Evolutionary conservation across 441 rosid genomes (phyloP), one percentile per base, ranked within the genome.

Genomic region (Euphorbia neoarborescens): DNA sequence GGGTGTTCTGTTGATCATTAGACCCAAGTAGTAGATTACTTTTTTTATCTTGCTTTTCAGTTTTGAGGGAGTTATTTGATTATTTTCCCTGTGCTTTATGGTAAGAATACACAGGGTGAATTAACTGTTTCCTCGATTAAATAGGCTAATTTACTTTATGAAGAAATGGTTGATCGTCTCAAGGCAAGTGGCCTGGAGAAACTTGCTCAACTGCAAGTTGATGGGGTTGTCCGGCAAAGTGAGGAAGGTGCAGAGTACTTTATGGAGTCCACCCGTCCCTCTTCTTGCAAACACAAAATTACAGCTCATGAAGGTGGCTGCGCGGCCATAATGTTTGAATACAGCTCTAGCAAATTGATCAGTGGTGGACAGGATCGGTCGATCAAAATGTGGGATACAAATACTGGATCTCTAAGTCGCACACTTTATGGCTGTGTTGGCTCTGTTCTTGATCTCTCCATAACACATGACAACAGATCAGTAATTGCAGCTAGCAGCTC

Each of bases 261-360:
- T 76, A 78, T 81, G 22, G 96, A 94, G 74, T 88, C 96, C 17
- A 80, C 78, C 17, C 50, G 89, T 79, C 92, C 96, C 27, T 82
- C 97, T 70, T 59, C 79, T 28, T 91, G 97, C 87, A 84, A 80
- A 67, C 83, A 91, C 78, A 84, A 85, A 78, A 90, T 89, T 75
- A 80, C 80, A 71, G 97, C 96, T 75, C 99, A 91, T 71, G 92
- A 91, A 69, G 96, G 97, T 81, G 96, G 97, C 54, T 91, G 96
- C 76, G 95, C 96, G 53, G 79, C 96, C 68, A 82, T 90, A 69
- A 24, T 89, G 67, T 91, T 90, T 73, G 96, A 94, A 78, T 81
- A 79, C 80, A 89, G 88, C 77, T 90, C 99, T 48, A 78, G 81
- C 62, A 87, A 80, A 80, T 77, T 94, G 79, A 80, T 91, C 51